Base-by-base conservation (phyloP, 768 basidiomycete genomes). In the Lactarius quietus region DNA sequence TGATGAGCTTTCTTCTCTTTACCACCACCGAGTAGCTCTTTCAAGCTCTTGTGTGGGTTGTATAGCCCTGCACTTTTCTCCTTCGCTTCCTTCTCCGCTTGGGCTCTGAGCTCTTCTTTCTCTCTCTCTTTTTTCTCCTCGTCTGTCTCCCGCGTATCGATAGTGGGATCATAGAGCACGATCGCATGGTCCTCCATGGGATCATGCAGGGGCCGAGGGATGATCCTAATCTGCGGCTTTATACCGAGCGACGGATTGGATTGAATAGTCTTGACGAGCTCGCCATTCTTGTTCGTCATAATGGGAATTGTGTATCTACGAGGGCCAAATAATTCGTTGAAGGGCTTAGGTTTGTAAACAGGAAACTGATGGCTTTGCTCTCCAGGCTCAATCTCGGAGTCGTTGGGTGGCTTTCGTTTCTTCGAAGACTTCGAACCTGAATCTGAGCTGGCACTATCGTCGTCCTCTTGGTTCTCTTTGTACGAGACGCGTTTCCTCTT, bases 101-200 rank as follows among this genome's bases (percentile, higher is more conserved):
- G 83, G 66, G 82, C 82, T 72, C 84, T 89, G 36, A 80, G 84
- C 72, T 90, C 89, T 71, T 89, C 86, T 72, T 87, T 88, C 71
- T 88, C 84, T 41, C 90, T 80, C 64, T 86, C 88, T 73, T 80
- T 85, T 70, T 82, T 82, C 73, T 94, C 93, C 71, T 94, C 90
- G 72, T 93, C 91, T 0, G 93, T 93, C 75, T 95, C 94, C 69
- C 89, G 79, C 72, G 92, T 89, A 73, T 99, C 95, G 55, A 96
- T 87, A 0, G 97, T 98, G 1, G 97, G 97, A 72, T 98, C 97
- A 73, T 93, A 99, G 17, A 98, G 78, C 3, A 99, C 96, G 66
- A 99, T 97, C 1, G 96, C 95, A 76, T 98, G 95, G 71, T 98
- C 95, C 57, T 91, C 87, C 92, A 99, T 95, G 1, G 95, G 97